Evolutionary conservation across 495 filamentous ascomycete genomes (phyloP), one percentile per base, ranked within the genome.

Genomic region (Aspergillus mulundensis): DNA sequence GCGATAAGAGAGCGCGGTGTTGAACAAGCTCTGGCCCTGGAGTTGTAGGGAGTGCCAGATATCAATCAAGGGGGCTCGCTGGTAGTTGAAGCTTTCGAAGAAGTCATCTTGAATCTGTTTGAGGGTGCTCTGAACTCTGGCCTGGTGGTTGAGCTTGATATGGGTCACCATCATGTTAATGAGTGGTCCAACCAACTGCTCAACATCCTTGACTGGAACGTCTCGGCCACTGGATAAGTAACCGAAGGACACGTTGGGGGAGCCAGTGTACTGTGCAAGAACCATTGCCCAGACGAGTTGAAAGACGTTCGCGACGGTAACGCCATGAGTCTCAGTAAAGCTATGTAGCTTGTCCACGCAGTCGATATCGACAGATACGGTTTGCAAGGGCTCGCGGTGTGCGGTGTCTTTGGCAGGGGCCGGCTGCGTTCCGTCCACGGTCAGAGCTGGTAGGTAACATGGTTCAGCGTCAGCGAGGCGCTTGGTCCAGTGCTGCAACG

Each of bases 381-480:
- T 48, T 25, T 49, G 23, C 11, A 53, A 11, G n/a, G 56, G 19
- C 16, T 25, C 10, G 7, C 50, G 32, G 4, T 34, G 18, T 3
- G 2, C 1, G 34, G 36, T 0, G 7, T 40, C 10, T 11, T 11
- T 16, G 8, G 23, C n/a, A 34, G 25, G 10, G 3, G 21, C 12
- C n/a, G 19, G 14, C 7, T 19, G 32, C 1, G 21, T 19, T 21
- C 23, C 44, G 21, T 30, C 38, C 8, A 15, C 10, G 15, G 34
- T 34, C n/a, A 56, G 34, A 8, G 44, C 7, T 12, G 50, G 56
- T n/a, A 58, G 25, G 18, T 53, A 36, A n/a, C 56, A 58, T 32
- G 56, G 50, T 34, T 58, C 56, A 3, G 50, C 56, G 0, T 49
- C 42, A 10, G 50, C 39, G 10, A 69, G 71, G 0, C 16, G 44